A percentile compares a stretch with the other conserved stretches of the same genome.
Evolutionary conservation across 2,329 filamentous ascomycete species (phyloP).

Genomic region (Sordariomycetes sp.): DNA sequence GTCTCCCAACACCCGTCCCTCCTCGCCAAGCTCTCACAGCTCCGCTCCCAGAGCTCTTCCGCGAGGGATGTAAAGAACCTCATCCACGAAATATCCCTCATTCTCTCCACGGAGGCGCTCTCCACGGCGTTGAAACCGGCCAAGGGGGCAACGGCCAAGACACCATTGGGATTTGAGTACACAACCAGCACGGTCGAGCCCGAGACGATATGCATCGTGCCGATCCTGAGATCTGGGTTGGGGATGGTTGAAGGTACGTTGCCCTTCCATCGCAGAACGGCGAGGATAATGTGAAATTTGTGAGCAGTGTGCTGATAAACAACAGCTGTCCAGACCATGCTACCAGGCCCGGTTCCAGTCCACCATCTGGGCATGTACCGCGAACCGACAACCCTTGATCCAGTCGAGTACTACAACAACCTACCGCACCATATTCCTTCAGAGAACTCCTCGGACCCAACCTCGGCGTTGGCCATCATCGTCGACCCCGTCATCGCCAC

Average conservation of each 20-base stretch:
- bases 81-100: constrained; percentile 76
- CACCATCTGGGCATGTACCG: constrained; percentile 95
- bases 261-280: neutral
- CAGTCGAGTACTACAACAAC: constrained; percentile 98
- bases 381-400: constrained; percentile 75
- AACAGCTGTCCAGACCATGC: constrained; percentile 68
- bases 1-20: constrained; percentile 82
- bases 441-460: constrained; percentile 26
- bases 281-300: no score
- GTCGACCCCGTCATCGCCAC: constrained; percentile 93
- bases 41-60: constrained; percentile 63
- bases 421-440: constrained; percentile 61
- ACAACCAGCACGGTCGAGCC: constrained; percentile 55
- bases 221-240: constrained; percentile 85
- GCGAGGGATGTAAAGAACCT: constrained; percentile 71
- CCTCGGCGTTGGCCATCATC: constrained; percentile 64
- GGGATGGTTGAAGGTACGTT: constrained; percentile 75
- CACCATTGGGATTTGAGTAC: constrained; percentile 72
- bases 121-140: constrained; percentile 48
- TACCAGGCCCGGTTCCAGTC: constrained; percentile 70
- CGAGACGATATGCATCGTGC: constrained; percentile 67
- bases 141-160: constrained; percentile 57
- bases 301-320: neutral
- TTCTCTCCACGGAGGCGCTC: constrained; percentile 77
- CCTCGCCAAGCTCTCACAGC: constrained; percentile 78